Evolutionary conservation across 257 asterid species (phyloP).

Genomic region (Jaltomata sinuosa): DNA sequence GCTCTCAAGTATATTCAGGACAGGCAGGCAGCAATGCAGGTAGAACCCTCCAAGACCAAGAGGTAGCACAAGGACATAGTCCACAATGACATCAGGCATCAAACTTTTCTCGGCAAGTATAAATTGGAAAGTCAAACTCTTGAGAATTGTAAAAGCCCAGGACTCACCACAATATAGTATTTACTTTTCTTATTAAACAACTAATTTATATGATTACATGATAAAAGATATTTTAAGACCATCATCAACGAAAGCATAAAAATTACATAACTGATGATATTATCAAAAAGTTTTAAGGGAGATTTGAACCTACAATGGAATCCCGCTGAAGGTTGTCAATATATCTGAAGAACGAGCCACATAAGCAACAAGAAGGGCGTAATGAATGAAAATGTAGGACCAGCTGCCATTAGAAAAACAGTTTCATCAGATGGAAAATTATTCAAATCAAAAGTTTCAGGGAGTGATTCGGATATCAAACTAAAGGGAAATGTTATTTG

Average conservation of each 20-base stretch:
- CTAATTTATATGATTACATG: background rate
- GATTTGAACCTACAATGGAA: slow-evolving; percentile 51
- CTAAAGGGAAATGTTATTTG: background rate
- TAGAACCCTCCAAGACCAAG: background rate
- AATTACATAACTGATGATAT: background rate
- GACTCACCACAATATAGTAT: background rate
- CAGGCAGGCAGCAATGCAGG: background rate
- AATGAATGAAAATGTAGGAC: slow-evolving; percentile 90
- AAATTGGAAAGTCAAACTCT: background rate
- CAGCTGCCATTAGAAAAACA: slow-evolving; percentile 57
- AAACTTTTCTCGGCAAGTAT: background rate
- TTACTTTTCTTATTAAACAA: background rate
- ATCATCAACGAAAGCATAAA: background rate
- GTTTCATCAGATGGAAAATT: slow-evolving; percentile 11
- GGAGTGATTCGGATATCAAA: background rate
- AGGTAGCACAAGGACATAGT: background rate
- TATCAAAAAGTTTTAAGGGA: background rate
- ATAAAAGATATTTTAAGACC: background rate
- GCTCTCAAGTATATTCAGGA: background rate
- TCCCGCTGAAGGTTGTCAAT: slow-evolving; percentile 66
- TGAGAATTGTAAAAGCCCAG: background rate
- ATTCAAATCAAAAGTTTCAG: background rate
- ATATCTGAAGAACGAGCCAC: slow-evolving; percentile 94
- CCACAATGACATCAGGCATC: background rate
- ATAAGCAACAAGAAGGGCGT: slow-evolving; percentile 92